Evolutionary conservation across 805 yeast genomes (phyloP).

Genomic region (Hanseniaspora clermontiae): DNA sequence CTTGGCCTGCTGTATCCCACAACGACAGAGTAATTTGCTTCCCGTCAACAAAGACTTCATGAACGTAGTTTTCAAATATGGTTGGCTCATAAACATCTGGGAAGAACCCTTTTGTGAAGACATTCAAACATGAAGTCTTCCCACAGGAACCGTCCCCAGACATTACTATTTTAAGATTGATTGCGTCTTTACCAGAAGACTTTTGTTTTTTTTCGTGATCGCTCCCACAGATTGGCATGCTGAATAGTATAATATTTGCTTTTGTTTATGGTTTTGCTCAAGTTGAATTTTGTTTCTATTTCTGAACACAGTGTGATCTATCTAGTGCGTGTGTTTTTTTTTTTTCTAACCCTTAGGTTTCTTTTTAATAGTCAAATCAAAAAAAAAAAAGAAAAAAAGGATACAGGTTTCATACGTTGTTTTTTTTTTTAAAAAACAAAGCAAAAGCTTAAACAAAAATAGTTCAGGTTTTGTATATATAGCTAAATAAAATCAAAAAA

Average conservation of each 20-base stretch:
- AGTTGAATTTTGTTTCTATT: too few relatives aligned
- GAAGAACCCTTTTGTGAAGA: constrained; percentile 92
- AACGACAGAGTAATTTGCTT: constrained; percentile 81
- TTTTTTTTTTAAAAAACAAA: too few relatives aligned
- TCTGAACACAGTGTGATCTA: too few relatives aligned
- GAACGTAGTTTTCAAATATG: constrained; percentile 92
- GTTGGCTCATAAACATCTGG: constrained; percentile 98
- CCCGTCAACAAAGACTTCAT: constrained; percentile 90
- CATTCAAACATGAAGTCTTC: constrained; percentile 85
- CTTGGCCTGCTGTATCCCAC: constrained; percentile 99
- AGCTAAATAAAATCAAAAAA: neutral
- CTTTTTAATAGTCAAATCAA: neutral
- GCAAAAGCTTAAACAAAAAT: too few relatives aligned
- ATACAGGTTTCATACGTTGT: neutral
- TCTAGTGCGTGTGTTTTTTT: too few relatives aligned
- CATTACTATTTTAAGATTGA: constrained; percentile 85
- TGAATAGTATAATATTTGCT: too few relatives aligned
- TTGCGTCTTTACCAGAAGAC: constrained; percentile 25
- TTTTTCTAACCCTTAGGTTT: neutral
- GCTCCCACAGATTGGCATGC: constrained; percentile 20
- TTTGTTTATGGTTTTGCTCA: too few relatives aligned
- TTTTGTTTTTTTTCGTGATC: neutral
- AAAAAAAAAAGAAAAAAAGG: too few relatives aligned
- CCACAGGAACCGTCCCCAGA: constrained; percentile 99
- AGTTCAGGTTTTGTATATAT: neutral